These are phyloP conservation scores for Botrytis medusae DNA, from an alignment of 2,329 filamentous ascomycete genomes.

Conservation along the genomic window DNA sequence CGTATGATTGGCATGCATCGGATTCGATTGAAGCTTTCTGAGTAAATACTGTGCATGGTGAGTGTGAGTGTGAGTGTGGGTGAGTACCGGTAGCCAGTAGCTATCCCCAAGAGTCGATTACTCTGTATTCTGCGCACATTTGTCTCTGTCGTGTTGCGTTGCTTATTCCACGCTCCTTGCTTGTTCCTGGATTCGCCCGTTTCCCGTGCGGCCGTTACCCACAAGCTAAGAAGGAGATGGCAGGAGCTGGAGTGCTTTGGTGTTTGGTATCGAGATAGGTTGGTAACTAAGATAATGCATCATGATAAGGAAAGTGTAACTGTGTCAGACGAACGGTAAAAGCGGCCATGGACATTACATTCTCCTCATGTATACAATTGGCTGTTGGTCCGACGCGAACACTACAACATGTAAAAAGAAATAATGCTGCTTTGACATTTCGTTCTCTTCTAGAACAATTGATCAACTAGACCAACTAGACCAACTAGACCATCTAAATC, in stretches of 20 bases:
- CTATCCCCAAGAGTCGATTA: not conserved
- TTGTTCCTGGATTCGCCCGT: constrained; percentile 1
- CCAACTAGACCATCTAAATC: not conserved
- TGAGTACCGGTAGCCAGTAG: not conserved
- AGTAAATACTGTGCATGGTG: too few relatives aligned
- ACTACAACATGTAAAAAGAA: too few relatives aligned
- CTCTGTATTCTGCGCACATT: not conserved
- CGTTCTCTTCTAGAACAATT: not conserved
- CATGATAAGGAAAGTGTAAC: not conserved
- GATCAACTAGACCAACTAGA: not conserved
- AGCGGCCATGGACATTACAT: not conserved
- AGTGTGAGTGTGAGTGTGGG: not conserved
- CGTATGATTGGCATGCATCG: not conserved
- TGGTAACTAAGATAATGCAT: not conserved
- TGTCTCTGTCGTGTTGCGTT: not conserved
- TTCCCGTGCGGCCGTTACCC: not conserved
- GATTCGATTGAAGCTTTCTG: not conserved
- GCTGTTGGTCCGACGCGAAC: not conserved
- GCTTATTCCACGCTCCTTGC: not conserved
- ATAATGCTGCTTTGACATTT: not conserved
- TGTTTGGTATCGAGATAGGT: not conserved
- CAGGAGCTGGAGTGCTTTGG: not conserved
- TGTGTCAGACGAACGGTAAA: not conserved
- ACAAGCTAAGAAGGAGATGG: not conserved
- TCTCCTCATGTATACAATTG: not conserved